A percentile compares a stretch with the other conserved stretches of the same genome.
Conservation (phyloP, 352 stramenopile species). For the Phytophthora pisi region DNA sequence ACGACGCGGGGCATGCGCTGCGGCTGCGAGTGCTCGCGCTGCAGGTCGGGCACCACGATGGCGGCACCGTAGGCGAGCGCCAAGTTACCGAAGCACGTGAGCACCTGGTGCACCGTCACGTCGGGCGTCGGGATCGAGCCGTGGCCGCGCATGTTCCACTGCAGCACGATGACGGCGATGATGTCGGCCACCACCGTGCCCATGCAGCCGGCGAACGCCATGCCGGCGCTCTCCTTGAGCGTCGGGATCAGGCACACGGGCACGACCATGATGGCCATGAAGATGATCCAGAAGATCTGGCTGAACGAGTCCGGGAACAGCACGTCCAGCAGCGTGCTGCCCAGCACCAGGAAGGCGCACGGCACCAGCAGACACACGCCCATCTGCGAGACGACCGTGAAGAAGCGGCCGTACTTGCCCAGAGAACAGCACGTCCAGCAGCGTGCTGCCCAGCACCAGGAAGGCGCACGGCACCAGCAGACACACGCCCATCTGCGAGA, state of each 20-base stretch:
- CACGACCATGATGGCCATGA: conserved; percentile 45
- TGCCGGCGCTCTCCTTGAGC: conserved; percentile 31
- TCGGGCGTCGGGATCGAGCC: conserved; percentile 31
- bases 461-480: too few species aligned
- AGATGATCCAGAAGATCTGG: conserved; percentile 42
- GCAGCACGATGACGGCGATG: conserved; percentile 34
- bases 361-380: too few species aligned
- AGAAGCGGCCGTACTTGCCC: neutral
- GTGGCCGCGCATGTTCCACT: conserved; percentile 43
- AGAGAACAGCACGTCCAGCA: conserved; percentile 30
- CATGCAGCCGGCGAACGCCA: conserved; percentile 37
- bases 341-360: too few species aligned
- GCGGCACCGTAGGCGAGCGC: conserved; percentile 46
- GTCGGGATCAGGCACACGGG: conserved; percentile 47
- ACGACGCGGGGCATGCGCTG: conserved; percentile 48
- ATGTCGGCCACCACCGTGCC: conserved; percentile 45
- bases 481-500: too few species aligned
- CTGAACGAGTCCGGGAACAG: conserved; percentile 45
- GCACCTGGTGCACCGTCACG: conserved; percentile 41
- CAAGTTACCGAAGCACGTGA: conserved; percentile 46
- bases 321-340: neutral
- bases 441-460: too few species aligned
- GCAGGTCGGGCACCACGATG: conserved; percentile 48
- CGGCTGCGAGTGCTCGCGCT: conserved; percentile 21
- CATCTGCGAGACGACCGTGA: too few species aligned